Percentiles rank a stretch among this genome's conserved stretches.
Conservation (phyloP, 139 green algal genomes). For the Cymbomonas tetramitiformis region DNA sequence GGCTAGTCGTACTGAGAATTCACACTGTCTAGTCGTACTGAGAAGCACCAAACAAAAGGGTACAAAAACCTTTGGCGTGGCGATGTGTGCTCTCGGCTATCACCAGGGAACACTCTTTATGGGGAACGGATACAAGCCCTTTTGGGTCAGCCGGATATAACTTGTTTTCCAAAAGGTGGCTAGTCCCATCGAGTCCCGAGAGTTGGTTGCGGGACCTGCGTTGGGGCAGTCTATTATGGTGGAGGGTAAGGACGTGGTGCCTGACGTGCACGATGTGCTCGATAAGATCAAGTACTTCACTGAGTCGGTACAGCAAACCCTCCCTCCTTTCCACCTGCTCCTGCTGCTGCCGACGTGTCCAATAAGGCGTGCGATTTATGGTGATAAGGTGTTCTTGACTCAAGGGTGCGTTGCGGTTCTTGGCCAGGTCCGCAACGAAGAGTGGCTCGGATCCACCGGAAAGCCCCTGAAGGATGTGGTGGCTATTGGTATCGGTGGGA, state of each 20-base stretch:
- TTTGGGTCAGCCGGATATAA: not conserved
- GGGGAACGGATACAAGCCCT: not conserved
- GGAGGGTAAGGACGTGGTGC: conserved; percentile 79
- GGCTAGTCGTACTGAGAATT: no score
- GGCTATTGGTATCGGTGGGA: conserved; percentile 90
- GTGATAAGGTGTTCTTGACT: no score
- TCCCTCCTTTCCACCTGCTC: no score
- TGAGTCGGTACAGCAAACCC: no score
- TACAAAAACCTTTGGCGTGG: no score
- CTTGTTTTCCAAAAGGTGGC: not conserved
- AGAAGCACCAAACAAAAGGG: no score
- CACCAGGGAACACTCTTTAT: no score
- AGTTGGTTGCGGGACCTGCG: not conserved
- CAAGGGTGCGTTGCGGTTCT: no score
- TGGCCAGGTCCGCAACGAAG: conserved; percentile 72
- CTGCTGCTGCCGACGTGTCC: no score
- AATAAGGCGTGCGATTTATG: no score
- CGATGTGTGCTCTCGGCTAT: no score
- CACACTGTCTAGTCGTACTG: no score
- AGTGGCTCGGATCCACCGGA: conserved; percentile 81
- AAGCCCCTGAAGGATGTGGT: conserved; percentile 91
- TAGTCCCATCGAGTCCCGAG: not conserved
- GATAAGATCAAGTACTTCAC: conserved; percentile 94
- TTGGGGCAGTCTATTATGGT: conserved; percentile 59
- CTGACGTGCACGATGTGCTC: conserved; percentile 88